phyloP scores from a whole-genome alignment of 139 green algal species.

The Eudorina sp. region DNA sequence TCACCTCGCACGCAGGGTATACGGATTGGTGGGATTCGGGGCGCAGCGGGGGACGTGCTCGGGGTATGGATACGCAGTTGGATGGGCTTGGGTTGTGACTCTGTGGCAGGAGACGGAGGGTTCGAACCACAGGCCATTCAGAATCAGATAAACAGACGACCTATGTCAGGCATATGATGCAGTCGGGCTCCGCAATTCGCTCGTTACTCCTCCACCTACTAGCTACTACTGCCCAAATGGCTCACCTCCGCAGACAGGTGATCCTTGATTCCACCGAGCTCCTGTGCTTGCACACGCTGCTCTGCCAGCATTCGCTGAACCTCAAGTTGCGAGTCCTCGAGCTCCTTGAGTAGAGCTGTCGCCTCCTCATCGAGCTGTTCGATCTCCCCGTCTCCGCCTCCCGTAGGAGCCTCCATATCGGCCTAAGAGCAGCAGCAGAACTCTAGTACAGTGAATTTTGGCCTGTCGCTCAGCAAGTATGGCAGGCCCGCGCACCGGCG shows the following conservation, averaged over 20 bases:
- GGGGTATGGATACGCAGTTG: no score
- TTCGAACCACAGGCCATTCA: no score
- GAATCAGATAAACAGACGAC: no score
- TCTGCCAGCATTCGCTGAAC: slow-evolving; percentile 55
- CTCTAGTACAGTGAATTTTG: not conserved
- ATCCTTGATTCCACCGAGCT: slow-evolving; percentile 57
- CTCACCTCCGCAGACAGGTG: slow-evolving; percentile 53
- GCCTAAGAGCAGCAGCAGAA: not conserved
- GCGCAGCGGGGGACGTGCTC: no score
- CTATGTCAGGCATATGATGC: no score
- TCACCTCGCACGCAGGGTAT: no score
- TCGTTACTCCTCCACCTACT: no score
- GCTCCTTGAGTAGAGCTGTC: slow-evolving; percentile 32
- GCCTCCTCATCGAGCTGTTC: slow-evolving; percentile 47
- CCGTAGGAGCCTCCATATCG: not conserved
- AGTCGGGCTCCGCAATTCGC: no score
- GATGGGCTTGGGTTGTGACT: no score
- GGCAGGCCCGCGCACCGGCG: not conserved
- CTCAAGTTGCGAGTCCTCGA: slow-evolving; percentile 50
- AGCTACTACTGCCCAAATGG: no score
- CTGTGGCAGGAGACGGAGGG: no score
- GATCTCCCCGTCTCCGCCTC: not conserved
- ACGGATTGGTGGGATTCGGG: no score
- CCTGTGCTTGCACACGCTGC: slow-evolving; percentile 39
- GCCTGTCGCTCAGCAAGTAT: not conserved